Percentiles rank a stretch among this genome's conserved stretches.
Evolutionary conservation across 2,329 filamentous ascomycete genomes (phyloP).

Genomic region (Pseudocercospora fuligena): DNA sequence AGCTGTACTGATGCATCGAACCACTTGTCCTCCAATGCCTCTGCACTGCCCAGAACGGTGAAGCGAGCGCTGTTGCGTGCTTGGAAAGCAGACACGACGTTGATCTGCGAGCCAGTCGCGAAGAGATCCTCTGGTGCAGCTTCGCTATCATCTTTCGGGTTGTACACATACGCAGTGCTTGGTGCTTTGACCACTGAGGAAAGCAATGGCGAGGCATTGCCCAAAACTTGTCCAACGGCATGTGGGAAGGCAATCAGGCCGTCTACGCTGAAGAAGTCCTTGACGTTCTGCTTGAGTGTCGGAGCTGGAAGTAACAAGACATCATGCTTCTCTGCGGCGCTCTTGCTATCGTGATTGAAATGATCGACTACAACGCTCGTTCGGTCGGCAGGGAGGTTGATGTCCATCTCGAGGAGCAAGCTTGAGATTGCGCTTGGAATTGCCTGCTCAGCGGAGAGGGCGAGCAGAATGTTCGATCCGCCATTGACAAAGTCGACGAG

Average conservation of each 20-base stretch:
- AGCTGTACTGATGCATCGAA: conserved; percentile 77
- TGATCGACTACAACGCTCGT: conserved; percentile 89
- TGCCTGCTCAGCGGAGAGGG: conserved; percentile 73
- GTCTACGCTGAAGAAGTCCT: conserved; percentile 75
- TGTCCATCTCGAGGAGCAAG: conserved; percentile 85
- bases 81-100: conserved; percentile 82
- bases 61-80: conserved; percentile 92
- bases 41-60: conserved; percentile 80
- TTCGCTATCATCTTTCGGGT: conserved; percentile 80
- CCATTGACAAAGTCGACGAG: conserved; percentile 91
- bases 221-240: conserved; percentile 79
- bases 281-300: conserved; percentile 68
- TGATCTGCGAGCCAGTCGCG: conserved; percentile 80
- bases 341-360: conserved; percentile 85
- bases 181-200: conserved; percentile 82
- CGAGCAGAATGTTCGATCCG: conserved; percentile 87
- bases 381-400: conserved; percentile 83
- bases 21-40: conserved; percentile 88
- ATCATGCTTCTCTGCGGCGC: conserved; percentile 82
- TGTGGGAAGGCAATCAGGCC: conserved; percentile 80
- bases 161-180: conserved; percentile 88
- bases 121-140: conserved; percentile 76
- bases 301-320: conserved; percentile 79
- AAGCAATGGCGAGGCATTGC: conserved; percentile 74
- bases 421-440: conserved; percentile 76